Percentiles rank a stretch among this genome's conserved stretches.
phyloP scores from a whole-genome alignment of 768 basidiomycete genomes.

The Hygrophoropsis aurantiaca region DNA sequence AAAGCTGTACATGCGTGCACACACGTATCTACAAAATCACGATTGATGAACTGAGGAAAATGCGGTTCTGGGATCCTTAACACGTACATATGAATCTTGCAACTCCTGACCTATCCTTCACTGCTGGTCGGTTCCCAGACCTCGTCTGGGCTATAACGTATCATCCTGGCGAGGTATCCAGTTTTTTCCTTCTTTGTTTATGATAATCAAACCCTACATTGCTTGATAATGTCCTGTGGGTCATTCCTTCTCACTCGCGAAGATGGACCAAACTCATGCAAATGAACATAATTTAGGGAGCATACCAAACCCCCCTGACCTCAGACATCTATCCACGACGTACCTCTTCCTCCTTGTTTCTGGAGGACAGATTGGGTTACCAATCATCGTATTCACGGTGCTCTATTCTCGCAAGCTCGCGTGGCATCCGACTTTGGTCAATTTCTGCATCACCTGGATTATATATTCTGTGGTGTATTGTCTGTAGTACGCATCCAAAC shows the following conservation, averaged over 20 bases:
- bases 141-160: background rate
- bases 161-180: no score
- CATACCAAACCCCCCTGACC: slow-evolving; percentile 13
- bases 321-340: slow-evolving; percentile 31
- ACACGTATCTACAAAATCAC: no score
- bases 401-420: slow-evolving; percentile 40
- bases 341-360: slow-evolving; percentile 49
- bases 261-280: no score
- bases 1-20: no score
- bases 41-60: no score
- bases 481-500: slow-evolving; percentile 43
- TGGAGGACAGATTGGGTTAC: slow-evolving; percentile 55
- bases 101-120: background rate
- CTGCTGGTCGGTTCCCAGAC: slow-evolving; percentile 2
- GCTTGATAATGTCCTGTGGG: slow-evolving; percentile 11
- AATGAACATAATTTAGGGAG: slow-evolving; percentile 1
- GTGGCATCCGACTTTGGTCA: slow-evolving; percentile 53
- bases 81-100: no score
- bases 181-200: no score
- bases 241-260: background rate
- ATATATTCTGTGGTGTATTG: slow-evolving; percentile 53
- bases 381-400: slow-evolving; percentile 46
- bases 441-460: slow-evolving; percentile 58
- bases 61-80: no score
- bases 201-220: background rate